These are phyloP conservation scores for Hyphopichia wangnamkhiaoensis DNA, from an alignment of 1,139 yeast species.

Conservation along the genomic window DNA sequence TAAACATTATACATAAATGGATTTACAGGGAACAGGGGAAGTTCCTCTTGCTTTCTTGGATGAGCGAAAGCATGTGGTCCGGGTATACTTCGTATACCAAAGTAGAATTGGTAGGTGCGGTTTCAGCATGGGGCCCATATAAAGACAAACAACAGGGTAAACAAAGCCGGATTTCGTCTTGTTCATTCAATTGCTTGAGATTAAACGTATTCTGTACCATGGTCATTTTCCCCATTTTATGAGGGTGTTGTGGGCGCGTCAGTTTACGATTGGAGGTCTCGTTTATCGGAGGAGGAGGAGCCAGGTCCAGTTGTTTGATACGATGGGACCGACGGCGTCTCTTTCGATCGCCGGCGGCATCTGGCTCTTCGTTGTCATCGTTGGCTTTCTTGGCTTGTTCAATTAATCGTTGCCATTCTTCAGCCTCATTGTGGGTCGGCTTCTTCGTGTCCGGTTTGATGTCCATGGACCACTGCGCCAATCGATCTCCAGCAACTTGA, in stretches of 20 bases:
- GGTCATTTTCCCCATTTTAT: constrained; percentile 5
- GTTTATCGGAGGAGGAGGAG: not conserved
- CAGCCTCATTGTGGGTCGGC: constrained; percentile 1
- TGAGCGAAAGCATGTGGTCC: constrained; percentile 15
- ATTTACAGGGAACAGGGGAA: no score
- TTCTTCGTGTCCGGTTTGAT: not conserved
- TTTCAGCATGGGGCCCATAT: constrained; percentile 9
- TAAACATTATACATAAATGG: no score
- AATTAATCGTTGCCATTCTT: constrained; percentile 2
- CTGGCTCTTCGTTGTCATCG: not conserved
- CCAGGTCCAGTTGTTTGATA: not conserved
- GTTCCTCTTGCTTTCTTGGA: constrained; percentile 1
- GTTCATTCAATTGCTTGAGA: constrained; percentile 23
- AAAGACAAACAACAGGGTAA: constrained; percentile 15
- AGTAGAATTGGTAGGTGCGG: constrained; percentile 20
- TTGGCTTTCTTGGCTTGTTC: constrained; percentile 1
- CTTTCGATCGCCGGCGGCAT: not conserved
- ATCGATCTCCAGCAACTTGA: not conserved
- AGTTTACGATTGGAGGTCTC: no score
- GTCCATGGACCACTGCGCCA: not conserved
- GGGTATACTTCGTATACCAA: constrained; percentile 23
- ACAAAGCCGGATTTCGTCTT: constrained; percentile 20
- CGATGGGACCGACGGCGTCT: not conserved
- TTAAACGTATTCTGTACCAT: constrained; percentile 15
- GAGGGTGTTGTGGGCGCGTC: no score